Conservation (phyloP, 805 yeast genomes). For the Kazachstania viticola region DNA sequence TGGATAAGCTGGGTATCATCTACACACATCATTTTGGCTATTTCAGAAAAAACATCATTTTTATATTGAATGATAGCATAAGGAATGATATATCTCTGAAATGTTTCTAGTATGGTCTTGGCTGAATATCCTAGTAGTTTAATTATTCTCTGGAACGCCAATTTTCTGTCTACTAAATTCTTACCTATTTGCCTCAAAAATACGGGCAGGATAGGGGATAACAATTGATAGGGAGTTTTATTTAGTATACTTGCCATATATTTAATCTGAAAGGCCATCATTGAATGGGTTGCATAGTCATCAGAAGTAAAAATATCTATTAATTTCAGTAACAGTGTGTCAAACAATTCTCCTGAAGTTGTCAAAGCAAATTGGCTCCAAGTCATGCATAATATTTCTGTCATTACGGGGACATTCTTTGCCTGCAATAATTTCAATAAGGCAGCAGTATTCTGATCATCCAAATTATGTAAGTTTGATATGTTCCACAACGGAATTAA, state of each 20-base stretch:
- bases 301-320: conserved; percentile 54
- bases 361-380: conserved; percentile 57
- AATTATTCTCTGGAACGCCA: conserved; percentile 47
- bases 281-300: conserved; percentile 48
- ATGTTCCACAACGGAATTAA: conserved; percentile 40
- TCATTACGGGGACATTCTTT: conserved; percentile 30
- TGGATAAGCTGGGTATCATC: conserved; percentile 10
- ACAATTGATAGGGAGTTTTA: conserved; percentile 64
- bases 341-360: conserved; percentile 55
- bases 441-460: conserved; percentile 33
- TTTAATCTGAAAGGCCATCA: conserved; percentile 55
- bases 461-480: conserved; percentile 29
- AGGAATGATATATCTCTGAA: conserved; percentile 68
- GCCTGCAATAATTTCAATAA: conserved; percentile 34
- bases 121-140: conserved; percentile 53
- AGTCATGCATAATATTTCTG: conserved; percentile 47
- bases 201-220: conserved; percentile 70
- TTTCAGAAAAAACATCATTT: conserved; percentile 39
- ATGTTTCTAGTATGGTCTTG: conserved; percentile 52
- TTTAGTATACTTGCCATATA: conserved; percentile 44
- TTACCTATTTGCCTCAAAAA: conserved; percentile 55
- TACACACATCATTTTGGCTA: conserved; percentile 22
- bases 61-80: conserved; percentile 56
- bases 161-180: conserved; percentile 36
- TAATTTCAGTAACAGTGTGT: conserved; percentile 51